Evolutionary conservation across 768 basidiomycete genomes (phyloP), one percentile per base, ranked within the genome.

Genomic region (Boletus bicolor): DNA sequence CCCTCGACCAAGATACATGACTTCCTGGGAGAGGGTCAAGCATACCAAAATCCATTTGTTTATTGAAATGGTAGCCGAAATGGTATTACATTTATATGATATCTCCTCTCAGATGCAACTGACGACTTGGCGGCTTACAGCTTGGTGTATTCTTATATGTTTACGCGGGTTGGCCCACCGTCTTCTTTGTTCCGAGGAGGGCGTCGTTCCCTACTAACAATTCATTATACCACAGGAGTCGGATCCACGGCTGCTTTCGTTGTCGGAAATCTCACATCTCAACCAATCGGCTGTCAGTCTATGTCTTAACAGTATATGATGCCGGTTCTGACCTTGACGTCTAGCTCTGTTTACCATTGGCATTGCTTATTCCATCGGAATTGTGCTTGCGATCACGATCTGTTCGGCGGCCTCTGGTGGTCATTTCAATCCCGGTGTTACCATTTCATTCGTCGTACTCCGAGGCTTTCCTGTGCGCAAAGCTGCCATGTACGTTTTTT

Each of bases 341-440:
- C 12, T 47, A 86, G 84, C 79, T 14, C 52, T 87, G 5, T 67
- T 81, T 5, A 83, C 83, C 38, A 70, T 87, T 24, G 86, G 83
- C 24, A 61, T 82, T 30, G 80, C 75, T 0, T 87, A 87, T 68
- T 75, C 78, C 6, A 68, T 79, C 34, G 86, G 85, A 26, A 83
- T 86, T 56, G 60, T 84, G 17, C 76, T 86, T 47, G 86, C 85
- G 0, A 64, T 87, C 47, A 67, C 70, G 8, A 69, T 84, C 30
- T 84, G 80, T 49, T 70, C 70, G 6, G 67, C 78, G 15, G 77
- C 83, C 1, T 86, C 83, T 11, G 83, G 82, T 12, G 81, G 84
- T n/a, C 86, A 88, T 61, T 82, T 88, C 65, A 84, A 77, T 49
- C 89, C 89, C 2, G 77, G 79, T 47, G 76, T 88, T 17, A 83